Conservation (phyloP, 2,329 filamentous ascomycete species). For the Blastomyces silverae region DNA sequence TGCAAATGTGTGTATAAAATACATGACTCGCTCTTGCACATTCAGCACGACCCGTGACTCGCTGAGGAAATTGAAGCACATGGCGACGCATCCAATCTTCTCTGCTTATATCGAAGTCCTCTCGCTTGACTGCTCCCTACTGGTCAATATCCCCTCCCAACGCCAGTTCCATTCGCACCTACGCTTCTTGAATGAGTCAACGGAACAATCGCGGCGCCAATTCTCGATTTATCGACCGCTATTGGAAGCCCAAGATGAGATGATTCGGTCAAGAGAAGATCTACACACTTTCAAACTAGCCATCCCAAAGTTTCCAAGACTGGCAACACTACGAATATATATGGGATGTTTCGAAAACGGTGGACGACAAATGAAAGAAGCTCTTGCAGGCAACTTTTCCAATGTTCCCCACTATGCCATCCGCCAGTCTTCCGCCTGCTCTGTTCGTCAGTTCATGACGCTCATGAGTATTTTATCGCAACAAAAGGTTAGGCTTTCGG, state of each 20-base stretch:
- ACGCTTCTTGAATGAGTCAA: background rate
- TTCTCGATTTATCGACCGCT: background rate
- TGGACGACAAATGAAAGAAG: constrained; percentile 5
- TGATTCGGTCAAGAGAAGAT: background rate
- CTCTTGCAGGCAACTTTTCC: background rate
- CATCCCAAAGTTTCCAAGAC: background rate
- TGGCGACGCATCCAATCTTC: constrained; percentile 12
- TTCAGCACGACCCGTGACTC: constrained; percentile 7
- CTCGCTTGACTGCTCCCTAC: constrained; percentile 11
- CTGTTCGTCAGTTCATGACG: constrained; percentile 9
- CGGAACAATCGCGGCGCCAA: background rate
- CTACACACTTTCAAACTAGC: background rate
- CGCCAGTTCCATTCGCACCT: background rate
- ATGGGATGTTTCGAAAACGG: constrained; percentile 7
- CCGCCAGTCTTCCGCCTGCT: constrained; percentile 11
- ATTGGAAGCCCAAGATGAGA: background rate
- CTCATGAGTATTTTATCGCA: constrained; percentile 9
- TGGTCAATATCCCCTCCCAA: constrained; percentile 1
- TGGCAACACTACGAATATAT: constrained; percentile 6
- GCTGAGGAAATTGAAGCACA: constrained; percentile 9
- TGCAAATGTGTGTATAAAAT: constrained; percentile 11
- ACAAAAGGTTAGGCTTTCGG: constrained; percentile 6
- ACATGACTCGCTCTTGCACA: constrained; percentile 9
- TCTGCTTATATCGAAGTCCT: constrained; percentile 12
- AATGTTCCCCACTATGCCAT: constrained; percentile 7